A percentile compares a stretch with the other conserved stretches of the same genome.
Conservation (phyloP, 164 flowering plant species). For the Platanus orientalis region DNA sequence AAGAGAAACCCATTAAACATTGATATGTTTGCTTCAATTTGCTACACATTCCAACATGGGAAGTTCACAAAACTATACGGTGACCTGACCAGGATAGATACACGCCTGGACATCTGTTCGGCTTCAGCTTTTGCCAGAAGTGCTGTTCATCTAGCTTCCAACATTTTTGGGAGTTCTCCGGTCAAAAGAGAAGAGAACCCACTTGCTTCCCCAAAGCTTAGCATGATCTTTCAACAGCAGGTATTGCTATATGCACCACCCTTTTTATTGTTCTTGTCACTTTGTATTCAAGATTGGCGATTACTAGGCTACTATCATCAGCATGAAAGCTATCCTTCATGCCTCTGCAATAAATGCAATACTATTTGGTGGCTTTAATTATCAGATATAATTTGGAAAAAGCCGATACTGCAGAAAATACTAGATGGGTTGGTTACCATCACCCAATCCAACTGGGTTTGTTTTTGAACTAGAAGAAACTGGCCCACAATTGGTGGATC, state of each 20-base stretch:
- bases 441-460: background rate
- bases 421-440: background rate
- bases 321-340: too few species aligned
- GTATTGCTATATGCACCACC: slow-evolving; percentile 24
- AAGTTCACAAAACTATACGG: slow-evolving; percentile 47
- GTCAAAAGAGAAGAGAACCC: slow-evolving; percentile 23
- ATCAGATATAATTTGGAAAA: too few species aligned
- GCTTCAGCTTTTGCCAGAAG: slow-evolving; percentile 53
- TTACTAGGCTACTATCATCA: too few species aligned
- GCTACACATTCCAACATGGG: slow-evolving; percentile 78
- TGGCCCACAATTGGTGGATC: too few species aligned
- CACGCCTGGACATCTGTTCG: slow-evolving; percentile 73
- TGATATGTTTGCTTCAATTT: slow-evolving; percentile 73
- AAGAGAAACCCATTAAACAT: slow-evolving; percentile 43
- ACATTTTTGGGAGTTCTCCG: slow-evolving; percentile 29
- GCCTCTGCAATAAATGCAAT: too few species aligned
- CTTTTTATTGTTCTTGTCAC: background rate
- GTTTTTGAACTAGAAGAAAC: background rate
- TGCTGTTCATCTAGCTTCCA: slow-evolving; percentile 24
- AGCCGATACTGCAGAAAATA: background rate
- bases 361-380: too few species aligned
- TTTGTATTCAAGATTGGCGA: too few species aligned
- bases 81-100: slow-evolving; percentile 80
- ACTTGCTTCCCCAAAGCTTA: slow-evolving; percentile 64
- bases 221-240: slow-evolving; percentile 82